Percentiles rank a stretch among this genome's conserved stretches.
Evolutionary conservation across 768 basidiomycete species (phyloP).

Genomic region (Pleurotus pulmonarius): DNA sequence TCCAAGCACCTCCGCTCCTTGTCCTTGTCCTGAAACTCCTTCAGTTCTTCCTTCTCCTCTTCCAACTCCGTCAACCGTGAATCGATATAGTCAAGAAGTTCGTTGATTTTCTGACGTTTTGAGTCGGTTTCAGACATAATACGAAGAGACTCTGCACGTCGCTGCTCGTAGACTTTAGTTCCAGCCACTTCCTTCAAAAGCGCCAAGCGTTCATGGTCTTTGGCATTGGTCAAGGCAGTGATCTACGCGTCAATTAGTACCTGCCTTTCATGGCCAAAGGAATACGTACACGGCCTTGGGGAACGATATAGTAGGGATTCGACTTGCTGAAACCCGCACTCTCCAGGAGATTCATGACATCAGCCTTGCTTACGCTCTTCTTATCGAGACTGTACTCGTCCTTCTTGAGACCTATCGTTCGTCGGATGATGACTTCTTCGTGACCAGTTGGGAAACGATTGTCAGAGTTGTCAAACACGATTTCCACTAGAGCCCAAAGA

Average conservation of each 20-base stretch:
- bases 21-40: constrained; percentile 95
- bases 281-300: constrained; percentile 82
- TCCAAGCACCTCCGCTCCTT: constrained; percentile 92
- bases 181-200: constrained; percentile 98
- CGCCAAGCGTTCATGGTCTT: constrained; percentile 89
- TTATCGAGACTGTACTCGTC: constrained; percentile 97
- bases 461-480: constrained; percentile 93
- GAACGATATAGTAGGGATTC: constrained; percentile 99
- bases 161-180: constrained; percentile 96
- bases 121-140: constrained; percentile 97
- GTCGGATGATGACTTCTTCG: constrained; percentile 81
- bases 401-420: constrained; percentile 97
- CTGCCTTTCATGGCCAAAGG: neutral
- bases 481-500: constrained; percentile 56
- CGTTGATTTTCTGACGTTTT: constrained; percentile 88
- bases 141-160: constrained; percentile 85
- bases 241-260: constrained; percentile 50
- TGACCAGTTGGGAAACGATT: constrained; percentile 91
- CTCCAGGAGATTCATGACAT: constrained; percentile 96
- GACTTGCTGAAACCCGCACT: constrained; percentile 96
- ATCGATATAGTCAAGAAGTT: constrained; percentile 88
- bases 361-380: constrained; percentile 93
- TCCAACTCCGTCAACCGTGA: constrained; percentile 87
- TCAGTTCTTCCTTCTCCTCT: constrained; percentile 96
- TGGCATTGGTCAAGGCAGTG: constrained; percentile 93